phyloP scores from a whole-genome alignment of 2,329 filamentous ascomycete genomes.

The Corynespora cassiicola region DNA sequence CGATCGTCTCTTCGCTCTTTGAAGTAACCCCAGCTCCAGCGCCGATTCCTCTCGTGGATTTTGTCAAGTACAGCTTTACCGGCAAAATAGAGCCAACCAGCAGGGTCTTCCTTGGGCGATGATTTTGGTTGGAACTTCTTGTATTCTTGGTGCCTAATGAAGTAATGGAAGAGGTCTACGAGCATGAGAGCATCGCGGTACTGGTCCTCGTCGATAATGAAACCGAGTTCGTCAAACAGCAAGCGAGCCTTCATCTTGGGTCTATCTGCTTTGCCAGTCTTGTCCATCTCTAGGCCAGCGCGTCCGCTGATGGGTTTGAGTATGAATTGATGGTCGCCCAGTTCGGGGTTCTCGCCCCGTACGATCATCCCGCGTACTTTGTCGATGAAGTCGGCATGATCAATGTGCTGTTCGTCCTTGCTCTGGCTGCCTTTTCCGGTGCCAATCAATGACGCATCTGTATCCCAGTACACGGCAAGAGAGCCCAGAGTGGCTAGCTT shows the following conservation, averaged over 20 bases:
- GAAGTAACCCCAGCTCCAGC: constrained; percentile 97
- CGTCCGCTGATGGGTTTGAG: constrained; percentile 94
- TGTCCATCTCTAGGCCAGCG: constrained; percentile 93
- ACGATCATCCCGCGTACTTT: constrained; percentile 82
- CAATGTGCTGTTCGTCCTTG: constrained; percentile 64
- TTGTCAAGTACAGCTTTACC: constrained; percentile 87
- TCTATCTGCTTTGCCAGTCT: constrained; percentile 78
- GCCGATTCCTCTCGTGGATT: constrained; percentile 90
- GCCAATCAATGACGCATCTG: constrained; percentile 83
- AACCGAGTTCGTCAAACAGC: constrained; percentile 95
- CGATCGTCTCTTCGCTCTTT: constrained; percentile 91
- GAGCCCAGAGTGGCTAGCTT: constrained; percentile 92
- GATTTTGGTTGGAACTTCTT: constrained; percentile 89
- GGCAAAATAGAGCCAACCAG: constrained; percentile 91
- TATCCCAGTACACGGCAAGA: constrained; percentile 97
- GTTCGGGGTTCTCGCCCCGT: constrained; percentile 65
- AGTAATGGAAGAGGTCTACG: constrained; percentile 98
- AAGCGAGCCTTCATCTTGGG: constrained; percentile 91
- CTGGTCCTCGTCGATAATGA: constrained; percentile 96
- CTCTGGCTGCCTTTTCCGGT: constrained; percentile 76
- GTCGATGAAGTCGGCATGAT: constrained; percentile 78
- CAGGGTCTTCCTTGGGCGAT: constrained; percentile 84
- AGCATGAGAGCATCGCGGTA: constrained; percentile 98
- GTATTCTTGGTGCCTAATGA: constrained; percentile 96
- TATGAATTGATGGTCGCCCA: constrained; percentile 83